These are phyloP conservation scores for Nigrograna mackinnonii DNA, from an alignment of 2,329 filamentous ascomycete species.

Conservation along the genomic window DNA sequence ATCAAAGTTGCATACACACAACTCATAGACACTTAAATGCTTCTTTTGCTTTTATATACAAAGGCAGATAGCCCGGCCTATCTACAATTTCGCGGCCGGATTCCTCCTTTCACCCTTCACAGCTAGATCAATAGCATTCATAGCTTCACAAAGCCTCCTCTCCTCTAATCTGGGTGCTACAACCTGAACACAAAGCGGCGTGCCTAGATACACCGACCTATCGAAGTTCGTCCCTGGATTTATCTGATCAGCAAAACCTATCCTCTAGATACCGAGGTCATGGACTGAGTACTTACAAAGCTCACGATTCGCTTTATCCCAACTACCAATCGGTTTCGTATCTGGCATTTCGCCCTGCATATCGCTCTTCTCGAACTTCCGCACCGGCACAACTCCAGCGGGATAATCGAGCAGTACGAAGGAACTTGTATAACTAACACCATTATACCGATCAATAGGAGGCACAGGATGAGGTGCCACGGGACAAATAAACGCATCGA, in stretches of 20 bases:
- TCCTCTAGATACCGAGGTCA: no score
- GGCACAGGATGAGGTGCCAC: slow-evolving; percentile 67
- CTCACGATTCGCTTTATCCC: slow-evolving; percentile 64
- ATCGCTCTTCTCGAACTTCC: slow-evolving; percentile 54
- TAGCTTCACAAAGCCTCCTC: slow-evolving; percentile 55
- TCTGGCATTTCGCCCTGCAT: slow-evolving; percentile 51
- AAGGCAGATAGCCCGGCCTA: no score
- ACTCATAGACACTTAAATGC: no score
- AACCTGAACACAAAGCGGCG: slow-evolving; percentile 60
- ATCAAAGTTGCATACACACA: no score
- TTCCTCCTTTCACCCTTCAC: slow-evolving; percentile 24
- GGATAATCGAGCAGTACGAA: slow-evolving; percentile 68
- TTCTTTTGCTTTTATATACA: no score
- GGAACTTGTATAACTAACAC: slow-evolving; percentile 63
- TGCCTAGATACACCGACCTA: slow-evolving; percentile 57
- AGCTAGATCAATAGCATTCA: slow-evolving; percentile 57
- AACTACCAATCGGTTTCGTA: slow-evolving; percentile 51
- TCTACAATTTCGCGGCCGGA: background rate
- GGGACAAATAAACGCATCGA: slow-evolving; percentile 67
- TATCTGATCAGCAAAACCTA: background rate
- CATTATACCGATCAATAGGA: slow-evolving; percentile 65
- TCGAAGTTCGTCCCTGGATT: slow-evolving; percentile 50
- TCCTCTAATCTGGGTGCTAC: slow-evolving; percentile 60
- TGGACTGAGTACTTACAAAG: slow-evolving; percentile 50
- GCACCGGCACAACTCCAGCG: slow-evolving; percentile 60